These are phyloP conservation scores for Mycena metata DNA, from an alignment of 768 basidiomycete genomes.

Conservation along the genomic window DNA sequence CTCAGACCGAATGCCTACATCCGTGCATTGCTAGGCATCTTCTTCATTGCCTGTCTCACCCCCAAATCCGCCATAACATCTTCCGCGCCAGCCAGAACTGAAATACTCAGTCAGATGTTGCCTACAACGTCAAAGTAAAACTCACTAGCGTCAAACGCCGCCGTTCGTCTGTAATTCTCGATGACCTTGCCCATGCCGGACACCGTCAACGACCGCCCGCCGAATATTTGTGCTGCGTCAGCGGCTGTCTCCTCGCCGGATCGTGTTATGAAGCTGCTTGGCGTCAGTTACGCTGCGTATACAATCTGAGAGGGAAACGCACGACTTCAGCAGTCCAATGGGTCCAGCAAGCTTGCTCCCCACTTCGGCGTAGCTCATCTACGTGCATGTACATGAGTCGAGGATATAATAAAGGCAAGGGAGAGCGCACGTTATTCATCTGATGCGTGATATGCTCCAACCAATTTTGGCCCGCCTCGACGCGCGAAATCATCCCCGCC, in stretches of 20 bases:
- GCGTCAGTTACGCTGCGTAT: conserved; percentile 4
- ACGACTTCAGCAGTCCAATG: conserved; percentile 93
- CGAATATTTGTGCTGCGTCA: conserved; percentile 90
- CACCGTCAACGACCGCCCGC: conserved; percentile 88
- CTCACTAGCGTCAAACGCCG: conserved; percentile 83
- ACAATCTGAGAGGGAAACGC: too few relatives aligned
- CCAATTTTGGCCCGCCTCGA: conserved; percentile 91
- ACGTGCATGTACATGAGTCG: conserved; percentile 1
- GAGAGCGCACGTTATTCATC: conserved; percentile 81
- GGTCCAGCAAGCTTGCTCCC: conserved; percentile 89
- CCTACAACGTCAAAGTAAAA: too few relatives aligned
- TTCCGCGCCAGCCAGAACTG: conserved; percentile 82
- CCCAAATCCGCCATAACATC: conserved; percentile 82
- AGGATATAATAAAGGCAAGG: conserved; percentile 12
- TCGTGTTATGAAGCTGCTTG: conserved; percentile 72
- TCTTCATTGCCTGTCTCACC: conserved; percentile 79
- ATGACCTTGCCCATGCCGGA: conserved; percentile 90
- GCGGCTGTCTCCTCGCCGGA: conserved; percentile 79
- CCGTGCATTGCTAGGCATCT: conserved; percentile 64
- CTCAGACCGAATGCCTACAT: conserved; percentile 39
- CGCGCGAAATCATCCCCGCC: conserved; percentile 89
- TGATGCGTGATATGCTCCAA: conserved; percentile 91
- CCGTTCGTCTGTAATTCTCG: conserved; percentile 88
- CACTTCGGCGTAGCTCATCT: conserved; percentile 92
- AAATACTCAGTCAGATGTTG: conserved; percentile 23